Percentiles rank a stretch among this genome's conserved stretches.
These are phyloP conservation scores for Letharia columbiana DNA, from an alignment of 495 filamentous ascomycete species.

Conservation along the genomic window DNA sequence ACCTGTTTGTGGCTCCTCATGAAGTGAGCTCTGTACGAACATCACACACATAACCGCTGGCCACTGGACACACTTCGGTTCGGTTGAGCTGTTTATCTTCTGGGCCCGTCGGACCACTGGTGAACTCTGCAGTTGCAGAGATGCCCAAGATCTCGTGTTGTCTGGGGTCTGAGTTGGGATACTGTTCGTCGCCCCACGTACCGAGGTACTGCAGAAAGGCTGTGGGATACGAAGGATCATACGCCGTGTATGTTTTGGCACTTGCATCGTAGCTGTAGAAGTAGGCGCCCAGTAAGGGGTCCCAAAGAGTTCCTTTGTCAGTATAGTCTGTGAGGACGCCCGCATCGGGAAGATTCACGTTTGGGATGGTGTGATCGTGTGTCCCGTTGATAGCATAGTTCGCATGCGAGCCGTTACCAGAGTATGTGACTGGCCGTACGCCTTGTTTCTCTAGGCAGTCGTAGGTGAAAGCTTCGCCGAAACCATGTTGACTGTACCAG, in stretches of 20 bases:
- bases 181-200: conserved; percentile 50
- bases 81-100: conserved; percentile 45
- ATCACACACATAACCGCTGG: conserved; percentile 18
- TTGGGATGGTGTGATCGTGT: conserved; percentile 56
- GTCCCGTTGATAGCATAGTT: conserved; percentile 47
- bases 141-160: conserved; percentile 43
- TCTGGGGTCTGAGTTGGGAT: conserved; percentile 35
- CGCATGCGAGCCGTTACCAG: conserved; percentile 50
- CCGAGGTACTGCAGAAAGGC: conserved; percentile 47
- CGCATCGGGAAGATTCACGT: conserved; percentile 52
- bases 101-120: conserved; percentile 47
- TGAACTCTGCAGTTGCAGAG: conserved; percentile 36
- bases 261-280: conserved; percentile 40
- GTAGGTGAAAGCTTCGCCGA: conserved; percentile 57
- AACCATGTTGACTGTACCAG: conserved; percentile 56
- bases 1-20: neutral
- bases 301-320: conserved; percentile 47
- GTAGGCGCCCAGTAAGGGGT: conserved; percentile 44
- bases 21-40: conserved; percentile 19
- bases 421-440: conserved; percentile 45
- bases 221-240: conserved; percentile 35
- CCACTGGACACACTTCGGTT: conserved; percentile 34
- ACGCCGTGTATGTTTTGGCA: conserved; percentile 37
- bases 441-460: conserved; percentile 43
- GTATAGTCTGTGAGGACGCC: conserved; percentile 54